A percentile compares a stretch with the other conserved stretches of the same genome.
These are phyloP conservation scores for Aspergillus luchuensis DNA, from an alignment of 2,329 filamentous ascomycete species.

Conservation along the genomic window DNA sequence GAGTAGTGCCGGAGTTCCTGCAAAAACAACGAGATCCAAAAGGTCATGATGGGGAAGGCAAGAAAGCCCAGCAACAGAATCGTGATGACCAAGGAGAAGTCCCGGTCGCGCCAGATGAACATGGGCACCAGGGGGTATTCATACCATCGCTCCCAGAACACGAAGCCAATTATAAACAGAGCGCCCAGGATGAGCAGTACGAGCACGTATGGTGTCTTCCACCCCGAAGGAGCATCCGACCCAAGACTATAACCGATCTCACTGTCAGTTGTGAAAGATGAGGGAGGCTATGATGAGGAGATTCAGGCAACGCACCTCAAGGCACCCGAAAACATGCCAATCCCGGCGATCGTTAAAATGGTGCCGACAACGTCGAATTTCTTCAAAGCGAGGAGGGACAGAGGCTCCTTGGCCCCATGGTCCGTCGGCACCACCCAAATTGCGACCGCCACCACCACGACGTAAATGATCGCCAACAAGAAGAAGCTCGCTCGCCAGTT, in stretches of 20 bases:
- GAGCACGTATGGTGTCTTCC: conserved; percentile 64
- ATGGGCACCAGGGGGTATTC: conserved; percentile 56
- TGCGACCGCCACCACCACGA: conserved; percentile 59
- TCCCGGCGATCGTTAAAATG: conserved; percentile 62
- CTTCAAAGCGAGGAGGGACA: background rate
- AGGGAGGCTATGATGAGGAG: background rate
- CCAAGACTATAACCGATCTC: conserved; percentile 39
- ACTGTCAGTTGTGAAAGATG: conserved; percentile 3
- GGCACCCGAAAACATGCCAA: conserved; percentile 66
- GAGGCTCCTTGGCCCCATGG: conserved; percentile 31
- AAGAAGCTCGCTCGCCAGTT: conserved; percentile 67
- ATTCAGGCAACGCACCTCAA: conserved; percentile 38
- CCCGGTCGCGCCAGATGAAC: conserved; percentile 60
- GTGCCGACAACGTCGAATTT: conserved; percentile 64
- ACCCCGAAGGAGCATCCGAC: conserved; percentile 61
- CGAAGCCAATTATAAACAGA: conserved; percentile 57
- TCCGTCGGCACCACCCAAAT: conserved; percentile 64
- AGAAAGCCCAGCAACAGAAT: conserved; percentile 64
- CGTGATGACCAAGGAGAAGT: conserved; percentile 64
- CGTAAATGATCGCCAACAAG: conserved; percentile 65
- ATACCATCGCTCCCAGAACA: conserved; percentile 63
- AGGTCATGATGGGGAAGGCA: conserved; percentile 61
- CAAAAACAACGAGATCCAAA: conserved; percentile 68
- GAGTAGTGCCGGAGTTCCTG: conserved; percentile 58
- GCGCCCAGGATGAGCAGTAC: conserved; percentile 63